phyloP scores from a whole-genome alignment of 2,329 filamentous ascomycete species.

The Talaromyces sp. region DNA sequence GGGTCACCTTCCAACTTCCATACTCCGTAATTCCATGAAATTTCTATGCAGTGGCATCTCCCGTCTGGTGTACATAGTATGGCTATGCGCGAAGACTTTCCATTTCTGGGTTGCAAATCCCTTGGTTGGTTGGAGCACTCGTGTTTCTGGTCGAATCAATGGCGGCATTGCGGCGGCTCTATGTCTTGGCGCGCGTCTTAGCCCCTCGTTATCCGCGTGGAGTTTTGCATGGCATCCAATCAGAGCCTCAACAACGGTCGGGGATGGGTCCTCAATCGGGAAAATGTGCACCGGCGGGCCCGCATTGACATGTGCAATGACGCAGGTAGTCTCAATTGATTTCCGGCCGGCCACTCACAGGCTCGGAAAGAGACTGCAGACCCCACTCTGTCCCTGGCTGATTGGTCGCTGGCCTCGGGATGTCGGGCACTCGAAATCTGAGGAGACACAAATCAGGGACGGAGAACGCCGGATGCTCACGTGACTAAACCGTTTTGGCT shows the following conservation, averaged over 20 bases:
- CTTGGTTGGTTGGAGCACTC: not conserved
- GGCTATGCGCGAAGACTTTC: not conserved
- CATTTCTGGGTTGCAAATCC: not conserved
- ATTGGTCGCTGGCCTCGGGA: not conserved
- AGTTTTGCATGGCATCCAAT: not conserved
- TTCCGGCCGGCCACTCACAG: not conserved
- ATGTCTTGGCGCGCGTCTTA: not conserved
- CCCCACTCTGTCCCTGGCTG: not conserved
- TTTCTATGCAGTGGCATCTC: not conserved
- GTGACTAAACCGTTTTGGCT: not conserved
- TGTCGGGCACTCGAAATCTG: not conserved
- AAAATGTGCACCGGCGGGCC: not conserved
- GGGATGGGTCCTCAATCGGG: not conserved
- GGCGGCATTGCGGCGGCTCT: not conserved
- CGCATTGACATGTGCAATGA: not conserved
- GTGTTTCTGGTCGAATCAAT: not conserved
- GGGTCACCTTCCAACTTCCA: not conserved
- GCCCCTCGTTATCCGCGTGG: not conserved
- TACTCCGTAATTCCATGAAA: too few species aligned
- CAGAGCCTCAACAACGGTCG: not conserved
- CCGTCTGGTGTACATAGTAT: not conserved
- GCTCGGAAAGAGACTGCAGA: too few species aligned
- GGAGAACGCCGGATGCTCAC: not conserved
- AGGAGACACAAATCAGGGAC: not conserved
- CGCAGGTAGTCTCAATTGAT: not conserved